These are phyloP conservation scores for Linum trigynum DNA, from an alignment of 345 rosid species.

Conservation along the genomic window DNA sequence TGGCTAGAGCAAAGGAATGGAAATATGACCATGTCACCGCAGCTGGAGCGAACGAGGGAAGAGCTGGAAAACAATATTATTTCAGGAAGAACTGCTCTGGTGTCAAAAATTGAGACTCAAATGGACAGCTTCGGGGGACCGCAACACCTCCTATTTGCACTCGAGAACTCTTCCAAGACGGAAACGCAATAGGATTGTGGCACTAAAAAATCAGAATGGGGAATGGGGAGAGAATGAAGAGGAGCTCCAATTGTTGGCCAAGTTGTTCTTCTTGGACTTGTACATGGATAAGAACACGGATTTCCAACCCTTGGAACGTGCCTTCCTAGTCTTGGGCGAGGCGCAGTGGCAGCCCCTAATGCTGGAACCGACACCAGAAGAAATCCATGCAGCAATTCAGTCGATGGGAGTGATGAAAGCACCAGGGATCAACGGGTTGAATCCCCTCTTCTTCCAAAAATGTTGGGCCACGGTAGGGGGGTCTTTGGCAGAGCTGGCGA, in stretches of 20 bases:
- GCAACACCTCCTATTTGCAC: not conserved
- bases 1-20: too few species aligned
- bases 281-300: not conserved
- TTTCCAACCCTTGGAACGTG: not conserved
- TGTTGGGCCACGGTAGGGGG: not conserved
- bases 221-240: not conserved
- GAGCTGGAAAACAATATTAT: too few species aligned
- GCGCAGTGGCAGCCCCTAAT: not conserved
- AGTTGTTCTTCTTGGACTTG: not conserved
- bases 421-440: not conserved
- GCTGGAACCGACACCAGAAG: not conserved
- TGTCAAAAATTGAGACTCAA: not conserved
- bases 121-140: not conserved
- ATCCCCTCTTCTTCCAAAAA: too few species aligned
- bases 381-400: not conserved
- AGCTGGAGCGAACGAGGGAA: too few species aligned
- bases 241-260: not conserved
- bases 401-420: not conserved
- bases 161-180: not conserved
- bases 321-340: not conserved
- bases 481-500: not conserved
- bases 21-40: too few species aligned
- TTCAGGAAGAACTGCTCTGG: too few species aligned
- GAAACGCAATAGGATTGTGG: not conserved
- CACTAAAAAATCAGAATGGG: not conserved